Conservation (phyloP, 192 early-diverging fungal genomes). For the Umbelopsis ramanniana region DNA sequence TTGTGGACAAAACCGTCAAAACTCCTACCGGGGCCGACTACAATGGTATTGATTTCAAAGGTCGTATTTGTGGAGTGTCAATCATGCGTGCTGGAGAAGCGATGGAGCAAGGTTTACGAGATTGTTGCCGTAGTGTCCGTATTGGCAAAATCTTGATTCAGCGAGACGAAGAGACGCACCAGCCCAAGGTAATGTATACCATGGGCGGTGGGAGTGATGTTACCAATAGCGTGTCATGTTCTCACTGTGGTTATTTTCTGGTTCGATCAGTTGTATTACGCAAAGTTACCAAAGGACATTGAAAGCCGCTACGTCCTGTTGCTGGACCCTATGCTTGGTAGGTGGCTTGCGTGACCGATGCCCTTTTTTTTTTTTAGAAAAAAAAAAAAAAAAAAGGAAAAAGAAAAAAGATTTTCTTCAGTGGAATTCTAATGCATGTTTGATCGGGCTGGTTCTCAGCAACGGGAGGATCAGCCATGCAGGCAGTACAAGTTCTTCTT, state of each 20-base stretch:
- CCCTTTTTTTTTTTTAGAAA: too few relatives aligned
- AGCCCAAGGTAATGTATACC: conserved; percentile 62
- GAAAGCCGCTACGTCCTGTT: conserved; percentile 80
- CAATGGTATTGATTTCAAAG: conserved; percentile 59
- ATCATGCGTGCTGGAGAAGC: conserved; percentile 98
- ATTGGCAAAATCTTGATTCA: conserved; percentile 98
- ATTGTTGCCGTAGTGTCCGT: conserved; percentile 85
- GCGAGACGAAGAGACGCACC: conserved; percentile 91
- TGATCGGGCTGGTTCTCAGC: conserved; percentile 48
- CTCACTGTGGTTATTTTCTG: neutral
- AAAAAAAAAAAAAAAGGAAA: too few relatives aligned
- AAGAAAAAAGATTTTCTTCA: too few relatives aligned
- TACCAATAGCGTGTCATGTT: neutral
- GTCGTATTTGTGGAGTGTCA: conserved; percentile 91
- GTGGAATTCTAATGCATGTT: neutral
- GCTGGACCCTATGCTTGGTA: conserved; percentile 94
- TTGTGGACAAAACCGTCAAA: conserved; percentile 73
- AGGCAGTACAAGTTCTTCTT: conserved; percentile 88
- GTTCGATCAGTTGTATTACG: conserved; percentile 75
- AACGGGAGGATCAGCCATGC: conserved; percentile 92
- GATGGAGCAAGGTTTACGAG: conserved; percentile 84
- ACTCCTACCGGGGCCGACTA: conserved; percentile 73
- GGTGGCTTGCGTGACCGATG: neutral
- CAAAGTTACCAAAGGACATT: conserved; percentile 91
- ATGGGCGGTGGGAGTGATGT: neutral